Conservation (phyloP, 345 rosid species). For the Carallia pectinifolia region DNA sequence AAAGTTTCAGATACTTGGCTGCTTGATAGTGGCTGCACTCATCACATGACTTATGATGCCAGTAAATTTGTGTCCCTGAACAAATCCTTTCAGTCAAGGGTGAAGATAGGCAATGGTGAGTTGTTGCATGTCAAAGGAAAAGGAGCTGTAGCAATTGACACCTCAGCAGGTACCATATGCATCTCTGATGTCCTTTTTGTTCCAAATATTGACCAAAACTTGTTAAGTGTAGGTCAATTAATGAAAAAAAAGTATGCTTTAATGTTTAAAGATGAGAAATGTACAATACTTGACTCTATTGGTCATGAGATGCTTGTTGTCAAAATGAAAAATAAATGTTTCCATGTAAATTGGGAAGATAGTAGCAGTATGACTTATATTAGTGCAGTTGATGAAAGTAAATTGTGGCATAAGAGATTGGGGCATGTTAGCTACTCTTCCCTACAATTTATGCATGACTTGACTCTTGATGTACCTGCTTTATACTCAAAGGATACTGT, state of each 20-base stretch:
- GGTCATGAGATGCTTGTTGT: background rate
- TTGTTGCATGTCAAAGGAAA: no score
- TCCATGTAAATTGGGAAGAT: background rate
- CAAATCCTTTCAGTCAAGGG: no score
- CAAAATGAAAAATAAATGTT: background rate
- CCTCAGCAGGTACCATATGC: background rate
- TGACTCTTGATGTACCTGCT: background rate
- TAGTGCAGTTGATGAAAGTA: no score
- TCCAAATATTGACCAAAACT: background rate
- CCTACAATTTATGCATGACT: no score
- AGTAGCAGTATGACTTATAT: background rate
- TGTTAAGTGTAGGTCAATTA: background rate
- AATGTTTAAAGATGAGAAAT: background rate
- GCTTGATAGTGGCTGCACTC: background rate
- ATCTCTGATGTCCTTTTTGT: background rate
- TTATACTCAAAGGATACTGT: no score
- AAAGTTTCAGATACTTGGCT: background rate
- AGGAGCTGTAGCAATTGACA: background rate
- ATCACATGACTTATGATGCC: background rate
- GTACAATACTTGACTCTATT: background rate
- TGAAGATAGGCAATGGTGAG: constrained; percentile 1
- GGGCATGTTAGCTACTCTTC: background rate
- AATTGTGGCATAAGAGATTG: constrained; percentile 2
- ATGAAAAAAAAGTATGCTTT: background rate
- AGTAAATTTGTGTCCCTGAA: no score